Conservation (phyloP, 179 eudicot species). For the Vitellaria paradoxa region DNA sequence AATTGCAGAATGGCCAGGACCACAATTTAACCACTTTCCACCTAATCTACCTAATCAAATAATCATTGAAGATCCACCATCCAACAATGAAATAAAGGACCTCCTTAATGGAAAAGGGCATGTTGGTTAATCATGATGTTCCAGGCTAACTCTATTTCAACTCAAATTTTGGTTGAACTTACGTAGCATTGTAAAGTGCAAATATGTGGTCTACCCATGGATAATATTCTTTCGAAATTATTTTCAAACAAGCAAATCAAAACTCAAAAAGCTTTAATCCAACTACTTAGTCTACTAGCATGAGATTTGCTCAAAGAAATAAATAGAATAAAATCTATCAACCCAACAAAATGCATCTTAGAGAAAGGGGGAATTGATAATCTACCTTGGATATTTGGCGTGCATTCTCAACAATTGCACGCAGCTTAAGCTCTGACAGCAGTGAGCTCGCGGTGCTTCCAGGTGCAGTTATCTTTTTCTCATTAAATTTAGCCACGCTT, state of each 20-base stretch:
- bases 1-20: constrained; percentile 11
- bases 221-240: background rate
- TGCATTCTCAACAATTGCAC: constrained; percentile 65
- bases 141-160: background rate
- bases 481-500: constrained; percentile 50
- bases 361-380: constrained; percentile 4
- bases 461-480: constrained; percentile 49
- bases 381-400: constrained; percentile 65
- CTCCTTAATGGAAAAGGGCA: background rate
- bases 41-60: constrained; percentile 17
- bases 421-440: constrained; percentile 54
- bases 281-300: background rate
- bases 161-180: background rate
- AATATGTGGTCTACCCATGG: background rate
- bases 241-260: background rate
- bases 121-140: constrained; percentile 1
- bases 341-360: background rate
- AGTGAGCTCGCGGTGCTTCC: constrained; percentile 53
- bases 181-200: background rate
- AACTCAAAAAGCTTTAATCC: constrained; percentile 7
- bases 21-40: constrained; percentile 17
- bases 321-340: background rate
- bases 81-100: background rate
- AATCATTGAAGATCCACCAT: background rate
- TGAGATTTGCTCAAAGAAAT: background rate